These are phyloP conservation scores for Metarhizium robertsii DNA, from an alignment of 2,329 filamentous ascomycete species.

Conservation along the genomic window DNA sequence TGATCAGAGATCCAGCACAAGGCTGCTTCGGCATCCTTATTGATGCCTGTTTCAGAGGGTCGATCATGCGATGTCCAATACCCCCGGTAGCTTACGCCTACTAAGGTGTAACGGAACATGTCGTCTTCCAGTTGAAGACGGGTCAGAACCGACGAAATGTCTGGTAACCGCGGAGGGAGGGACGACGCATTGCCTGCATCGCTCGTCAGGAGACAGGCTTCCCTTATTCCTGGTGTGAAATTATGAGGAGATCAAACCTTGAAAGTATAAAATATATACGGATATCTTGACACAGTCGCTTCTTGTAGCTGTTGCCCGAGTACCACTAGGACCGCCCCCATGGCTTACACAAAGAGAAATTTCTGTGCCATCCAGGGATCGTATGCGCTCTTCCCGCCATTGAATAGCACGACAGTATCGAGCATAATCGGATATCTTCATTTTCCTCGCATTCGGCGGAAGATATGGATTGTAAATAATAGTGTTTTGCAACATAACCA, in stretches of 20 bases:
- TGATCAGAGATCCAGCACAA: slow-evolving; percentile 48
- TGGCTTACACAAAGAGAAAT: slow-evolving; percentile 50
- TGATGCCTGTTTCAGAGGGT: slow-evolving; percentile 61
- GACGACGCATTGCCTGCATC: slow-evolving; percentile 50
- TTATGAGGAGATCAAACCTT: slow-evolving; percentile 31
- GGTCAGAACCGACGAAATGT: slow-evolving; percentile 43
- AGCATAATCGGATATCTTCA: slow-evolving; percentile 57
- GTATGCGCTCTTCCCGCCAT: slow-evolving; percentile 57
- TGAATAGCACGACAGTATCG: slow-evolving; percentile 48
- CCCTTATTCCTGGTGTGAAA: background rate
- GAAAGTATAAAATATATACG: slow-evolving; percentile 48
- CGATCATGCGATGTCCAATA: slow-evolving; percentile 71
- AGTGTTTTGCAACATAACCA: slow-evolving; percentile 69
- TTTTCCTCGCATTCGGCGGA: slow-evolving; percentile 59
- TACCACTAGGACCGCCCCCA: slow-evolving; percentile 11
- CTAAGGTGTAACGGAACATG: slow-evolving; percentile 34
- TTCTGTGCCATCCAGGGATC: slow-evolving; percentile 54
- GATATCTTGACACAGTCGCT: slow-evolving; percentile 12
- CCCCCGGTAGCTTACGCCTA: slow-evolving; percentile 56
- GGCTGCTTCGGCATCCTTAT: slow-evolving; percentile 57
- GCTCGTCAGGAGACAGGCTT: background rate
- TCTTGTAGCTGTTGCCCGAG: background rate
- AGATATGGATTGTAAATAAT: slow-evolving; percentile 75
- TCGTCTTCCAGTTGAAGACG: slow-evolving; percentile 30
- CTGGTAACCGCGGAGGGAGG: slow-evolving; percentile 45